Percentiles rank a stretch among this genome's conserved stretches.
phyloP scores from a whole-genome alignment of 164 flowering plant species.

The Stephania yunnanensis region DNA sequence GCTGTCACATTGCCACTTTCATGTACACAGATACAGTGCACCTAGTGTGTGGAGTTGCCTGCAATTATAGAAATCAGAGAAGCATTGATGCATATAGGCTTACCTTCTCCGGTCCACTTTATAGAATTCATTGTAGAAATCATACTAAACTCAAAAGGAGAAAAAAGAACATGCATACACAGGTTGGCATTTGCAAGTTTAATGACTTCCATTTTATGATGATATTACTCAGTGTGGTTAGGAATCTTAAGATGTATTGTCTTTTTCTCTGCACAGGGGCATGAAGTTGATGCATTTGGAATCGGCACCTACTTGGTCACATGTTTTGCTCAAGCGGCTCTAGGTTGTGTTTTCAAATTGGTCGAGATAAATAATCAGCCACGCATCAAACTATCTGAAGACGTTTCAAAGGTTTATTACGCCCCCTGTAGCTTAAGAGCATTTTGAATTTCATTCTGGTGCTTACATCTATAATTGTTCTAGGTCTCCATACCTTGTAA shows the following conservation, averaged over 20 bases:
- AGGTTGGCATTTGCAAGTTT: too few species aligned
- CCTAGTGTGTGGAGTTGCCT: neutral
- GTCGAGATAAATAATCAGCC: conserved; percentile 96
- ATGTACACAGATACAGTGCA: neutral
- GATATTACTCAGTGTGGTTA: neutral
- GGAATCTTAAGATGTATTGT: neutral
- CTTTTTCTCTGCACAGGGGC: conserved; percentile 52
- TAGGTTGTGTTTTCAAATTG: conserved; percentile 96
- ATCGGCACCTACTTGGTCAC: conserved; percentile 96
- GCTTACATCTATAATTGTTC: conserved; percentile 4
- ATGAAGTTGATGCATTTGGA: conserved; percentile 93
- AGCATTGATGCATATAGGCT: neutral
- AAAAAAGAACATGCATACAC: neutral
- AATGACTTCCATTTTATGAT: too few species aligned
- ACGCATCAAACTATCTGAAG: conserved; percentile 96
- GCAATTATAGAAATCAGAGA: neutral
- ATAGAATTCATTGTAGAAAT: neutral
- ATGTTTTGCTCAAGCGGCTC: conserved; percentile 95
- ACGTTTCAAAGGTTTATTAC: conserved; percentile 80
- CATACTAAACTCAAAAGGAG: neutral
- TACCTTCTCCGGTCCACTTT: neutral
- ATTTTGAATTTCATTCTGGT: conserved; percentile 4
- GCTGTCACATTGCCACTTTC: neutral
- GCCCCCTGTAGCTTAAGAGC: conserved; percentile 5
- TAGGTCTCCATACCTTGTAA: conserved; percentile 99